Base-by-base conservation (phyloP, 73 alveolate species). In the Paramecium tetraurelia region DNA sequence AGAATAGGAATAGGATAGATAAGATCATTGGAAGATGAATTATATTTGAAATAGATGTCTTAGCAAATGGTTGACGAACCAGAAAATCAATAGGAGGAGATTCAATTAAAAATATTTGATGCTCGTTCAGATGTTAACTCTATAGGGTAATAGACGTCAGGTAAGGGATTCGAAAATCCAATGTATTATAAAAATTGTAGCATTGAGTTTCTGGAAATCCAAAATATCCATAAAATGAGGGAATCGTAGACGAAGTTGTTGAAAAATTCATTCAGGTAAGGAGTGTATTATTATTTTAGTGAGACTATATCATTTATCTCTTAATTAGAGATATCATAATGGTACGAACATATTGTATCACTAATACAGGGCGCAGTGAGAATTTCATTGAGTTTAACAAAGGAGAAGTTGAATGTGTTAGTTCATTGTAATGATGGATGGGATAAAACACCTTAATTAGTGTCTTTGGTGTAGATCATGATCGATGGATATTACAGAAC, bases 381-480 rank as follows among this genome's bases (percentile, higher is more conserved):
- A 70, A 90, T 76, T 18, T 93, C 93, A 8, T 43, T 31, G 5
- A 75, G 92, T 7, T 77, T 93, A 31, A 29, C 33, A 43, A 80
- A 16, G 14, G 94, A 93, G 57, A 85, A 84, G 20, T 27, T 88
- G 21, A 89, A 93, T 92, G 98, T 96, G 5, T 92, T 98, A 21
- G 98, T 98, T 70, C 99, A 98, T 92, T 98, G 99, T 85, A 86
- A 97, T 59, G 99, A 98, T 96, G 99, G 99, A 14, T 98, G 99
- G 99, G 99, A 98, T 97, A 95, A 99, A 92, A 98, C 99, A 4
- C 97, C 99, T 10, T 96, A 98, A 92, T 93, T 98, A 8, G 95
- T 97, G 18, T 85, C 98, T 75, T 92, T 97, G 14, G 92, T 99
- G 16, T 95, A 97, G 92, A 68, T 97, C 27, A 88, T 97, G 86